Evolutionary conservation across 1,284 basidiomycete species (phyloP), one percentile per base, ranked within the genome.

Genomic region (Apiotrichum laibachii): DNA sequence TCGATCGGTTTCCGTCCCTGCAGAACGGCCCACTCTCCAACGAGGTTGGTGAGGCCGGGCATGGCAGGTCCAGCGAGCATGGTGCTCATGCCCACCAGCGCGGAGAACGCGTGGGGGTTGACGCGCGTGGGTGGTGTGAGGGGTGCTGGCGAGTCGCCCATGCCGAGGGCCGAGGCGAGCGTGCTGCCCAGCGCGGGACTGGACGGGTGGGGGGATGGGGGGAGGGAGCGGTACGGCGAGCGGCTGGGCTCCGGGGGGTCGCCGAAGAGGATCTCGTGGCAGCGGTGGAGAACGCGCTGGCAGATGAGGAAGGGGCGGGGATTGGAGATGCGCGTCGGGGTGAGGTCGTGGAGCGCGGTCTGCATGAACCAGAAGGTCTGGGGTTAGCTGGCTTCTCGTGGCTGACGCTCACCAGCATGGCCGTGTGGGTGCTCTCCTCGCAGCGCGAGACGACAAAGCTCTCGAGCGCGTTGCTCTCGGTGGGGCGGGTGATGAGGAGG

Each of bases 301-400:
- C 96, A 99, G 64, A 96, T 88, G 59, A 85, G 81, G 78, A 99
- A 98, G 0, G 92, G 89, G 31, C 83, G 84, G 1, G 92, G 87
- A 60, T 86, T 84, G 47, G 78, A 77, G 11, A 85, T 82, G 44
- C 82, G 81, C 15, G 81, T 80, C 5, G 80, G 74, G 0, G 89
- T 84, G n/a, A 96, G 81, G 77, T 97, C 94, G 63, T 85, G 86
- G n/a, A 97, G 81, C 34, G 89, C 86, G 22, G 92, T 89, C 84
- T 97, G 94, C 88, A 97, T 93, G 77, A 93, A 96, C 92, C 93
- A 97, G 53, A 97, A 81, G 0, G 94, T 96, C 93, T 95, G 71
- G 10, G 5, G 42, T 37, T 12, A 50, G 50, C 16, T 43, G 47
- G n/a, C 45, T 52, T 21, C 47, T 7, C 33, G 8, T 8, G 3